phyloP scores from a whole-genome alignment of 2,329 filamentous ascomycete genomes.

The Dothiorella sarmentorum region DNA sequence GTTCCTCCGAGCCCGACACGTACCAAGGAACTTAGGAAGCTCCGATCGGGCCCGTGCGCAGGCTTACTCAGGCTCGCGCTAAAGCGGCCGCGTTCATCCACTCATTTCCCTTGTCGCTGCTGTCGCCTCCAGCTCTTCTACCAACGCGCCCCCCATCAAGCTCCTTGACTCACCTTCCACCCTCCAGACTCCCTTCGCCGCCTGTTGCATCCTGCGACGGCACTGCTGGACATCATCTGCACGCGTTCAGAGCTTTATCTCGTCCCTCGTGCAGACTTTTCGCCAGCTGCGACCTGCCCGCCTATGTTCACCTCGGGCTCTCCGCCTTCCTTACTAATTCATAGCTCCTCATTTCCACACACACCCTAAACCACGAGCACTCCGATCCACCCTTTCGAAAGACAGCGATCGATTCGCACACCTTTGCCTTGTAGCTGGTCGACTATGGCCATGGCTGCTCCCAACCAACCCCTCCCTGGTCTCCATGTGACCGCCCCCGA shows the following conservation, averaged over 20 bases:
- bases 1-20: constrained; percentile 2
- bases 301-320: constrained; percentile 5
- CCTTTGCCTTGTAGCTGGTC: not conserved
- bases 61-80: constrained; percentile 9
- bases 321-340: constrained; percentile 14
- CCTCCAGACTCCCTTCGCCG: not conserved
- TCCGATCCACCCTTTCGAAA: not conserved
- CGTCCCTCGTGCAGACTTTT: not conserved
- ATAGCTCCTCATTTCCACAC: constrained; percentile 8
- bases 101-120: constrained; percentile 7
- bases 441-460: constrained; percentile 18
- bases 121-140: constrained; percentile 11
- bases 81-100: constrained; percentile 5
- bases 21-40: constrained; percentile 10
- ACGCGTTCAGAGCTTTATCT: not conserved
- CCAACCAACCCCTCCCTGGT: constrained; percentile 19
- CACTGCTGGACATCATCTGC: not conserved
- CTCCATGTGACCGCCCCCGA: constrained; percentile 38
- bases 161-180: not conserved
- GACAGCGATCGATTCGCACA: not conserved
- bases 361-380: not conserved
- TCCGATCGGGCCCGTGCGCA: not conserved
- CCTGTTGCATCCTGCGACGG: not conserved
- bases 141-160: constrained; percentile 1
- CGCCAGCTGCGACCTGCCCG: not conserved